Base-by-base conservation (phyloP, 352 stramenopile species). In the Thraustochytrium sp. region DNA sequence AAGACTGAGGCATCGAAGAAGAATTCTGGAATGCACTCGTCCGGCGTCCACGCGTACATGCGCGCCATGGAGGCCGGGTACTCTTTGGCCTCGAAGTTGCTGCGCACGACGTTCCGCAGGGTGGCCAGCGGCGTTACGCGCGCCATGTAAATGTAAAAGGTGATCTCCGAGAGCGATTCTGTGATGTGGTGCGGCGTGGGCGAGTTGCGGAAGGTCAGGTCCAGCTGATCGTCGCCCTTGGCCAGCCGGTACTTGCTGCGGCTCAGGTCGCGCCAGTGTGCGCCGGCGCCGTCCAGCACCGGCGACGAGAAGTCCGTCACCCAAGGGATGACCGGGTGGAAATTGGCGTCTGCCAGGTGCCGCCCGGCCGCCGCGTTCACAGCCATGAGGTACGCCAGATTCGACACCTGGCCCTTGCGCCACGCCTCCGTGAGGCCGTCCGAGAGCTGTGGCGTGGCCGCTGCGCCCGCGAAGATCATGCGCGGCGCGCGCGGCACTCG, bases 11-110 rank as follows among this genome's bases (percentile, higher is more conserved):
- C 36, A 63, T 98, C 93, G 0, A 86, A 90, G 86, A 92, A 98
- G 85, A 98, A 98, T 85, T 98, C 95, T 16, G 94, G 92, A 75
- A 98, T 97, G 77, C 93, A 97, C 85, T 98, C 95, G 68, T 98
- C 95, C 0, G 95, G 95, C 9, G 94, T 97, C 93, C 94, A 98
- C 53, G 94, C 88, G 86, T 92, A 98, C 88, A 98, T 91, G 1
- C 93, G 90, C 54, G 86, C 82, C 72, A 98, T 90, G 1, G 91
- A 86, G 72, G 89, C 88, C 0, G 95, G 95, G 82, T 98, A 98
- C 84, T 98, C 94, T 76, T 94, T 92, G 3, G 94, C 85, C 80
- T 98, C 91, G 76, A 98, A 98, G 72, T 96, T 93, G 5, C 90
- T 89, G 48, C 95, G 89, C 0, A 98, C 95, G 2, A 97, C 91